Evolutionary conservation across 129 eudicot genomes (phyloP), one percentile per base, ranked within the genome.

Genomic region (Logfia minima): DNA sequence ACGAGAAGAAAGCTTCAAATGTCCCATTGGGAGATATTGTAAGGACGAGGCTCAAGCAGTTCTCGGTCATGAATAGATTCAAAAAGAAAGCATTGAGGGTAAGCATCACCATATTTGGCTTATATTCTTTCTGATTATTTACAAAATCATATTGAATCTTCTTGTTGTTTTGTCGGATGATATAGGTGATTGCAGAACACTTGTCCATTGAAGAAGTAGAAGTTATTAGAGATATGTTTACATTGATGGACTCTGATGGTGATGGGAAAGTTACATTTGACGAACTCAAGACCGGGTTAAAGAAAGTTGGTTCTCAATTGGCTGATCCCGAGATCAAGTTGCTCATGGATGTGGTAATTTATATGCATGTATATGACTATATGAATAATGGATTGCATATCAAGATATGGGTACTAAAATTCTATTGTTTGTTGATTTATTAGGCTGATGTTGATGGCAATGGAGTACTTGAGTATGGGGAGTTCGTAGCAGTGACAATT

Each of bases 371-470:
- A 19, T 53, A 66, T 18, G 16, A 23, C 7, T 60, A 7, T n/a
- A 59, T 9, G 17, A 60, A 74, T 37, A 41, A n/a, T 26, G n/a
- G 41, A 5, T 58, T 41, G 52, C 28, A 28, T 41, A 59, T 58
- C 2, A 74, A 5, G 17, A 66, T 41, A 66, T 21, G 58, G 75
- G 76, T 59, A 21, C 59, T 75, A 58, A 81, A 29, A 43, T 66
- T 80, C 4, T 66, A 19, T 55, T 43, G 1, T 41, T 71, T 22
- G 31, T 60, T 22, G 0, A 66, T 56, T 56, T 17, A 52, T 65
- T 29, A 93, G 98, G 98, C 98, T 62, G 98, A 93, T 86, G 97
- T 90, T 77, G 97, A 93, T 83, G 97, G 97, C 66, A 93, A 89
- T 66, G 98, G 98, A 79, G 86, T 90, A 52, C 87, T 93, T 75